phyloP scores from a whole-genome alignment of 345 rosid genomes.

The Citrus sp. region DNA sequence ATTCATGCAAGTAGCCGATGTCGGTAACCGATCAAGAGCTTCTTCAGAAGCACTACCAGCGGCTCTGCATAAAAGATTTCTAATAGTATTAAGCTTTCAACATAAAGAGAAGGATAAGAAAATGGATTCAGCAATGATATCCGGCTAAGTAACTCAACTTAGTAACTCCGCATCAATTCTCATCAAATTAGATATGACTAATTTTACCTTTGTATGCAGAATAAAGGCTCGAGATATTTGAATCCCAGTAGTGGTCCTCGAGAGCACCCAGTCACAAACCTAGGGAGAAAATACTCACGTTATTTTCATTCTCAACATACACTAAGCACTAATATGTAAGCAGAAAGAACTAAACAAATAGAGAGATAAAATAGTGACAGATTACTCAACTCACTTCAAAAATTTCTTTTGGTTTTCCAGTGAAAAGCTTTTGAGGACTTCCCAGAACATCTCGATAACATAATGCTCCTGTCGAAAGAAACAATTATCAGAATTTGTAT shows the following conservation, averaged over 20 bases:
- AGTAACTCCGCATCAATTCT: slow-evolving; percentile 16
- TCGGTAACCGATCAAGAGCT: slow-evolving; percentile 85
- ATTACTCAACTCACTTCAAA: slow-evolving; percentile 64
- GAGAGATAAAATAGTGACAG: slow-evolving; percentile 4
- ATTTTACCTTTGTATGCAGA: slow-evolving; percentile 90
- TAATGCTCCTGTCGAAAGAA: slow-evolving; percentile 71
- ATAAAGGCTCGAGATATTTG: slow-evolving; percentile 80
- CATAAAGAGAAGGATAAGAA: background rate
- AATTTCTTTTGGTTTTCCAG: slow-evolving; percentile 80
- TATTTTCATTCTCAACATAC: slow-evolving; percentile 12
- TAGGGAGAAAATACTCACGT: slow-evolving; percentile 21
- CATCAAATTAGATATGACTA: slow-evolving; percentile 10
- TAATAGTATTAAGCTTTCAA: background rate
- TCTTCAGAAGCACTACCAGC: slow-evolving; percentile 64
- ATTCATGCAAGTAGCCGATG: slow-evolving; percentile 98
- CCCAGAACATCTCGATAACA: slow-evolving; percentile 98
- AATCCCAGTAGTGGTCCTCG: slow-evolving; percentile 96
- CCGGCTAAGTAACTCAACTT: background rate
- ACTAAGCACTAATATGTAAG: slow-evolving; percentile 1
- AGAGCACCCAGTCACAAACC: slow-evolving; percentile 98
- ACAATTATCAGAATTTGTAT: background rate
- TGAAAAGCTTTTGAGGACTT: slow-evolving; percentile 85
- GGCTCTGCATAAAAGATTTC: slow-evolving; percentile 37
- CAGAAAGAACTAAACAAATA: background rate
- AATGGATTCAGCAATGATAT: background rate